Evolutionary conservation across 805 yeast species (phyloP).

Genomic region (Barnettozyma sucrosica): DNA sequence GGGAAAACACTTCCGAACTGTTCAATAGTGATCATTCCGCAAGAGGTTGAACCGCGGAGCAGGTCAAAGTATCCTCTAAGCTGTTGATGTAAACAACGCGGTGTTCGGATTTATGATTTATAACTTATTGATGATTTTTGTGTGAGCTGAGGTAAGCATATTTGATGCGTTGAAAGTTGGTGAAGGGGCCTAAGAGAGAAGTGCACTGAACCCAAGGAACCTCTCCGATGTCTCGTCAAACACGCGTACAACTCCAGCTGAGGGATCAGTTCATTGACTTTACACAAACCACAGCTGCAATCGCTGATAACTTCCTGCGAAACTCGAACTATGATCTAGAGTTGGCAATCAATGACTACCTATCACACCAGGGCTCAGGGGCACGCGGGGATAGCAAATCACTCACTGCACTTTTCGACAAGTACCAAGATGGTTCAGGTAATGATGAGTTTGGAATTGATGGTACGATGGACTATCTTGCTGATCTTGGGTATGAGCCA

Average conservation of each 20-base stretch:
- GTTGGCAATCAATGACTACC: constrained; percentile 25
- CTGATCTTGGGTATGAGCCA: constrained; percentile 61
- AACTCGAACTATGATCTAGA: constrained; percentile 22
- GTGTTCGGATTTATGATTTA: neutral
- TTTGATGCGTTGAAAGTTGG: neutral
- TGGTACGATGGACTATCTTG: constrained; percentile 66
- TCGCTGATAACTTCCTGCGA: constrained; percentile 22
- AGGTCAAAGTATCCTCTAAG: neutral
- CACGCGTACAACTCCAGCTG: constrained; percentile 20
- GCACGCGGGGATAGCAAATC: constrained; percentile 14
- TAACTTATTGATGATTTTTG: neutral
- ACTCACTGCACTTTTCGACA: constrained; percentile 16
- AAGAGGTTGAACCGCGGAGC: neutral
- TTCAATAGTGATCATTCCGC: neutral
- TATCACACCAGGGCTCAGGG: constrained; percentile 18
- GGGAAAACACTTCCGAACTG: constrained; percentile 14
- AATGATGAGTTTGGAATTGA: constrained; percentile 55
- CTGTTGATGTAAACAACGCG: neutral
- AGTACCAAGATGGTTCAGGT: constrained; percentile 17
- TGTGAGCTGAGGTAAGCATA: neutral
- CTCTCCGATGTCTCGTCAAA: constrained; percentile 17
- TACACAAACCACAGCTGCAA: constrained; percentile 20
- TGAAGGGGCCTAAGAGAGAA: neutral
- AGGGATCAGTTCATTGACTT: constrained; percentile 27
- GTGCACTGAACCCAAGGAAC: neutral